Percentiles rank a stretch among this genome's conserved stretches.
Conservation (phyloP, 139 green algal genomes). For the Tetradesmus lagerheimii region DNA sequence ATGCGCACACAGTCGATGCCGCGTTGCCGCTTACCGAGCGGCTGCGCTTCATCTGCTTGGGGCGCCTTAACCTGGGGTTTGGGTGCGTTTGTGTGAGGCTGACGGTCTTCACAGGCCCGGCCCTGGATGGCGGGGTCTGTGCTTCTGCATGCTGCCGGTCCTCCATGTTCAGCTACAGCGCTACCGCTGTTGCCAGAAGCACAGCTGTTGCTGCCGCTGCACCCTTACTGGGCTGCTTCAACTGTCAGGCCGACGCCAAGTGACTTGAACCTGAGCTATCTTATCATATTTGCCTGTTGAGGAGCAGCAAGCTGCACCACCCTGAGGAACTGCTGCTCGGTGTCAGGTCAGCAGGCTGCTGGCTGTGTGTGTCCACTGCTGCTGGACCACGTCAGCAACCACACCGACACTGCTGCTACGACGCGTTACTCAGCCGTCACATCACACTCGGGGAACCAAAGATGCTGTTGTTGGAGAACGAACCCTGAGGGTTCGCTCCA, state of each 20-base stretch:
- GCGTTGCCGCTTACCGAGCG: conserved; percentile 5
- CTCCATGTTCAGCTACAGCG: not conserved
- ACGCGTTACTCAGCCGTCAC: not conserved
- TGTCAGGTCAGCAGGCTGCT: not conserved
- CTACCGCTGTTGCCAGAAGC: not conserved
- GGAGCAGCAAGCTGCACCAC: not conserved
- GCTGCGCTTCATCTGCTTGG: conserved; percentile 37
- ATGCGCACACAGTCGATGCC: not conserved
- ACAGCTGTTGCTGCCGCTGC: not conserved
- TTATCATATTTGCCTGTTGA: not conserved
- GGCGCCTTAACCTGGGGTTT: not conserved
- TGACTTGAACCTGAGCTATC: not conserved
- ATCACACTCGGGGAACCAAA: not conserved
- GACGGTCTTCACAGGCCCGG: not conserved
- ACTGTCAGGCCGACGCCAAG: not conserved
- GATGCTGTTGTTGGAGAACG: not conserved
- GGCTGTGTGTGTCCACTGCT: not conserved
- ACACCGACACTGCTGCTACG: not conserved
- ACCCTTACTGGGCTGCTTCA: not conserved
- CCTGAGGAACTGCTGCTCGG: not conserved
- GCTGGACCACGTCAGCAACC: not conserved
- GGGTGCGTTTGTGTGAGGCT: not conserved
- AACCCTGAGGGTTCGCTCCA: not conserved
- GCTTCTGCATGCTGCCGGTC: not conserved
- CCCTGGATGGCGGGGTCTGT: not conserved